A percentile compares a stretch with the other conserved stretches of the same genome.
Evolutionary conservation across 306 rosid species (phyloP).

Genomic region (Styphnolobium japonicum): DNA sequence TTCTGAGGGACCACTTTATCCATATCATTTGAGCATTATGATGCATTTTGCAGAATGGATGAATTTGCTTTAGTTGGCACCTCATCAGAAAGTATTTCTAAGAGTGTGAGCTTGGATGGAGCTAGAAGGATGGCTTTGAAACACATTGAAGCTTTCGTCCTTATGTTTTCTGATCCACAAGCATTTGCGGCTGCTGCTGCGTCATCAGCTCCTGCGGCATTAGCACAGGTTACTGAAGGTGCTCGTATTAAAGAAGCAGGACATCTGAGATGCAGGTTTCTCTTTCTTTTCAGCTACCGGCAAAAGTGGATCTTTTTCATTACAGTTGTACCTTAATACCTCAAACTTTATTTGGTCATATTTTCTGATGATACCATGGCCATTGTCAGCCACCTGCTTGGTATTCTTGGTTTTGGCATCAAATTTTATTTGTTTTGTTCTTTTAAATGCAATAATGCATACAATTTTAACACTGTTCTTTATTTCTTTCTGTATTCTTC

Average conservation of each 20-base stretch:
- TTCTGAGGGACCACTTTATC: background rate
- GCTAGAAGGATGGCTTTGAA: conserved; percentile 92
- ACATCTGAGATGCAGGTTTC: conserved; percentile 97
- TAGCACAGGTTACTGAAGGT: conserved; percentile 87
- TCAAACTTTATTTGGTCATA: background rate
- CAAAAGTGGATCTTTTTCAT: background rate
- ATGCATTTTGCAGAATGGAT: conserved; percentile 81
- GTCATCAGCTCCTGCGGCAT: conserved; percentile 86
- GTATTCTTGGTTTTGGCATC: background rate
- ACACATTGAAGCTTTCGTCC: conserved; percentile 89
- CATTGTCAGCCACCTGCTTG: background rate
- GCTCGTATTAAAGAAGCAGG: conserved; percentile 98
- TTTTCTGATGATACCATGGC: conserved; percentile 6
- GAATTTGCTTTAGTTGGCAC: conserved; percentile 74
- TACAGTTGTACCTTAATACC: background rate
- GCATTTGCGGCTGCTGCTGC: conserved; percentile 88
- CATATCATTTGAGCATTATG: conserved; percentile 18
- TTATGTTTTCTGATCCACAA: conserved; percentile 80
- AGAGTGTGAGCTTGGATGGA: conserved; percentile 92
- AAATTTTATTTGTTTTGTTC: background rate
- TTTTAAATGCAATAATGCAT: background rate
- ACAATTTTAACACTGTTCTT: background rate
- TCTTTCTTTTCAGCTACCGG: conserved; percentile 4
- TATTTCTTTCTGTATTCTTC: background rate
- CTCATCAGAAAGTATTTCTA: conserved; percentile 70